Evolutionary conservation across 306 rosid genomes (phyloP).

Genomic region (Sechiopsis laciniata): DNA sequence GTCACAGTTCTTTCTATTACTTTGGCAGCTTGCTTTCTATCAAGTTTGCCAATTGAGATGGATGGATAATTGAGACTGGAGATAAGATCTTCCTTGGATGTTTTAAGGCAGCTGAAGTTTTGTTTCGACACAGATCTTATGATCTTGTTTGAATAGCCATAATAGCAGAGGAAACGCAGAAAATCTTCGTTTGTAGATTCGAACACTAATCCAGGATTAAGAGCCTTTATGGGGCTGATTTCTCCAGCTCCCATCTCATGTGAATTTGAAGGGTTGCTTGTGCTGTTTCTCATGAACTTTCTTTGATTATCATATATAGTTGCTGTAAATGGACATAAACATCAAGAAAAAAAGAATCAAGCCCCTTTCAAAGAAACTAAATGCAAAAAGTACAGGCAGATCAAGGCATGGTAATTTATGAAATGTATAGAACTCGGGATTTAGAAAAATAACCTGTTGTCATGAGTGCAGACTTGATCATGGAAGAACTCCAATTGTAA

Average conservation of each 20-base stretch:
- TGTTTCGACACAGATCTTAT: slow-evolving; percentile 52
- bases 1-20: slow-evolving; percentile 62
- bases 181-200: slow-evolving; percentile 48
- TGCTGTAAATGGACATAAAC: slow-evolving; percentile 39
- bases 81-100: slow-evolving; percentile 56
- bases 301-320: slow-evolving; percentile 53
- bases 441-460: slow-evolving; percentile 56
- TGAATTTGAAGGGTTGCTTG: slow-evolving; percentile 49
- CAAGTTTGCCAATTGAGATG: slow-evolving; percentile 53
- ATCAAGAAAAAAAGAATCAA: slow-evolving; percentile 9
- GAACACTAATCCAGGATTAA: slow-evolving; percentile 77
- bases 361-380: background rate
- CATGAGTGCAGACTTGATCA: slow-evolving; percentile 90
- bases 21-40: slow-evolving; percentile 32
- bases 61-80: slow-evolving; percentile 83
- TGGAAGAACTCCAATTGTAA: slow-evolving; percentile 66
- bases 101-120: slow-evolving; percentile 61
- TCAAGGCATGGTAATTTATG: background rate
- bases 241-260: slow-evolving; percentile 89
- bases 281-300: slow-evolving; percentile 63
- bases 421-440: background rate
- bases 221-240: slow-evolving; percentile 67
- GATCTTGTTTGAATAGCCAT: slow-evolving; percentile 53
- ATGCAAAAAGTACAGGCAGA: background rate
- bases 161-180: slow-evolving; percentile 68